These are phyloP conservation scores for Epichloe baconii DNA, from an alignment of 2,329 filamentous ascomycete genomes.

Conservation along the genomic window DNA sequence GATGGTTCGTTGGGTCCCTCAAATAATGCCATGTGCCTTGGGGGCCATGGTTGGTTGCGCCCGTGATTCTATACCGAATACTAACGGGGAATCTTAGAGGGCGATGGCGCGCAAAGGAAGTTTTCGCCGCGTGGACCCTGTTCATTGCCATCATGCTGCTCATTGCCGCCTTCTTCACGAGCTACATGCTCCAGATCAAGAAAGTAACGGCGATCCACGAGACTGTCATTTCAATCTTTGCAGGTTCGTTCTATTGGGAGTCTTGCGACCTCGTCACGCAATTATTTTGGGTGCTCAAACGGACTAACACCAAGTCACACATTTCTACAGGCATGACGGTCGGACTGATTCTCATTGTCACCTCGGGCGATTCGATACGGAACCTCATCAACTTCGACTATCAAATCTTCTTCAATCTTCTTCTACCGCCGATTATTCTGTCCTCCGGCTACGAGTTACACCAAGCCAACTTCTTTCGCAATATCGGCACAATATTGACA, in stretches of 20 bases:
- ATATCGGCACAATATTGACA: constrained; percentile 92
- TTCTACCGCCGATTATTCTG: constrained; percentile 96
- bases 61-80: not conserved
- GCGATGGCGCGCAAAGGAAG: constrained; percentile 81
- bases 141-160: constrained; percentile 94
- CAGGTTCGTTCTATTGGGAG: constrained; percentile 40
- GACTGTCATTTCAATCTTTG: constrained; percentile 96
- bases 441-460: constrained; percentile 95
- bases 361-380: constrained; percentile 69
- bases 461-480: constrained; percentile 97
- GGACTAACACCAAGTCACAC: not conserved
- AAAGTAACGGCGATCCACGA: constrained; percentile 97
- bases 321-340: constrained; percentile 70
- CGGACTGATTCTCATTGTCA: constrained; percentile 74
- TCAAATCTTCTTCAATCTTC: constrained; percentile 98
- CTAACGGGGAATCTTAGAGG: constrained; percentile 30
- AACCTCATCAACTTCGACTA: constrained; percentile 94
- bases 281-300: not conserved
- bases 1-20: constrained; percentile 17
- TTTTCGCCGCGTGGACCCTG: constrained; percentile 90
- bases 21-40: not conserved
- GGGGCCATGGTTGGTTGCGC: constrained; percentile 5
- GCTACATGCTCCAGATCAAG: constrained; percentile 90
- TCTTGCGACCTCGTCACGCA: not conserved
- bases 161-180: constrained; percentile 89